Percentiles rank a stretch among this genome's conserved stretches.
Conservation (phyloP, 176 grass and related monocot species). For the Paspalum vaginatum region DNA sequence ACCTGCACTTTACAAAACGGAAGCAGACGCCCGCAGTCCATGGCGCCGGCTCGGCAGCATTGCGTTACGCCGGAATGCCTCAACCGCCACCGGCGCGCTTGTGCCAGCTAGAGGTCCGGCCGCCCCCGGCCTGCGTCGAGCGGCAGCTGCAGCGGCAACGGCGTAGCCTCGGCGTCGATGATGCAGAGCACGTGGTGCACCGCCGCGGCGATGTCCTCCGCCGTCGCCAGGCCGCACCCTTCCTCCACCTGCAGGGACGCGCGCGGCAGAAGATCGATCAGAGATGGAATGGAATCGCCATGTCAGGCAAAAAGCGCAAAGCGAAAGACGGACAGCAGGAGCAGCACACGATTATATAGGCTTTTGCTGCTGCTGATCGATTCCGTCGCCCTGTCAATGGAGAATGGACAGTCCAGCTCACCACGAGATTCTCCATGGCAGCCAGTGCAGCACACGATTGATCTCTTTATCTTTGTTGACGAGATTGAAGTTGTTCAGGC, state of each 20-base stretch:
- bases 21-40: background rate
- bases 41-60: background rate
- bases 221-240: slow-evolving; percentile 64
- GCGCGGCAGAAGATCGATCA: background rate
- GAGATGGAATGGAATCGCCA: background rate
- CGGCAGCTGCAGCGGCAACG: slow-evolving; percentile 29
- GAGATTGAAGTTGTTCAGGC: background rate
- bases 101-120: background rate
- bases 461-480: background rate
- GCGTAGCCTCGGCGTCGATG: slow-evolving; percentile 57
- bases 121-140: slow-evolving; percentile 1
- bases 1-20: slow-evolving; percentile 30
- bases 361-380: slow-evolving; percentile 29
- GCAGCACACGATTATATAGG: slow-evolving; percentile 1
- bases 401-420: background rate
- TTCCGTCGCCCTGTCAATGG: slow-evolving; percentile 31
- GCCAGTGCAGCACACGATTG: too few species aligned
- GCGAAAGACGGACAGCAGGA: background rate
- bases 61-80: background rate
- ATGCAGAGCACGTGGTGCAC: slow-evolving; percentile 72
- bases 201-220: slow-evolving; percentile 85
- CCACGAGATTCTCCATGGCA: slow-evolving; percentile 46
- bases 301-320: background rate
- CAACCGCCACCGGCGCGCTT: background rate
- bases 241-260: slow-evolving; percentile 70